phyloP scores from a whole-genome alignment of 2,329 filamentous ascomycete species.

The Graphilbum ipis-grandicollis region DNA sequence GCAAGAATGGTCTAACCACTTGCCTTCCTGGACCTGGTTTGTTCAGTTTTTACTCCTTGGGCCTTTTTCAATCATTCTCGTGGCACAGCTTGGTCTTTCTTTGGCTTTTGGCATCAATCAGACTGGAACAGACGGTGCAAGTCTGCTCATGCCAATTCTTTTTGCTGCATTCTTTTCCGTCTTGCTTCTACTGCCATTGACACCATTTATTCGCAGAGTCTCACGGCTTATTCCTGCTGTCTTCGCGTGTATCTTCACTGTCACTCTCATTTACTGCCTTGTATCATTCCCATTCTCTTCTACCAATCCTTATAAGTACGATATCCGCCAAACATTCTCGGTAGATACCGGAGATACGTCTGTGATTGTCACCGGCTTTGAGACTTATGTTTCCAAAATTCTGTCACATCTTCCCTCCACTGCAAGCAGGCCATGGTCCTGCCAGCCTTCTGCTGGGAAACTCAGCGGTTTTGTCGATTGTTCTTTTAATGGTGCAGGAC shows the following conservation, averaged over 20 bases:
- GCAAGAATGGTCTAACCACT: constrained; percentile 65
- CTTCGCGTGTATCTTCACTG: constrained; percentile 53
- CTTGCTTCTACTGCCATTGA: constrained; percentile 55
- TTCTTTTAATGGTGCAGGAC: constrained; percentile 42
- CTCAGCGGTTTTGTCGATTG: constrained; percentile 45
- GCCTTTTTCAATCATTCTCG: constrained; percentile 59
- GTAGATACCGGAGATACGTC: constrained; percentile 54
- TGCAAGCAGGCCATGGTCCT: constrained; percentile 40
- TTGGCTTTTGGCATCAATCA: constrained; percentile 57
- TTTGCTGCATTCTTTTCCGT: constrained; percentile 50
- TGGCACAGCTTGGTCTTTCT: constrained; percentile 60
- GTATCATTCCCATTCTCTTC: constrained; percentile 75
- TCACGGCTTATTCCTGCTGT: constrained; percentile 69
- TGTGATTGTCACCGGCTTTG: constrained; percentile 52
- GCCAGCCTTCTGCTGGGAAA: constrained; percentile 20
- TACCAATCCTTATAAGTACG: constrained; percentile 66
- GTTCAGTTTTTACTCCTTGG: constrained; percentile 68
- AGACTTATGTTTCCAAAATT: constrained; percentile 48
- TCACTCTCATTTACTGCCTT: constrained; percentile 72
- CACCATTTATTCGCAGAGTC: constrained; percentile 75
- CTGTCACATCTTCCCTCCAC: constrained; percentile 55
- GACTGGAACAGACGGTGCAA: constrained; percentile 70
- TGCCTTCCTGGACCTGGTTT: constrained; percentile 78
- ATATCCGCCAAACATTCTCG: constrained; percentile 68
- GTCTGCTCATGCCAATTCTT: constrained; percentile 54